Percentiles rank a stretch among this genome's conserved stretches.
These are phyloP conservation scores for Komagataella kurtzmanii DNA, from an alignment of 805 yeast species.

Conservation along the genomic window DNA sequence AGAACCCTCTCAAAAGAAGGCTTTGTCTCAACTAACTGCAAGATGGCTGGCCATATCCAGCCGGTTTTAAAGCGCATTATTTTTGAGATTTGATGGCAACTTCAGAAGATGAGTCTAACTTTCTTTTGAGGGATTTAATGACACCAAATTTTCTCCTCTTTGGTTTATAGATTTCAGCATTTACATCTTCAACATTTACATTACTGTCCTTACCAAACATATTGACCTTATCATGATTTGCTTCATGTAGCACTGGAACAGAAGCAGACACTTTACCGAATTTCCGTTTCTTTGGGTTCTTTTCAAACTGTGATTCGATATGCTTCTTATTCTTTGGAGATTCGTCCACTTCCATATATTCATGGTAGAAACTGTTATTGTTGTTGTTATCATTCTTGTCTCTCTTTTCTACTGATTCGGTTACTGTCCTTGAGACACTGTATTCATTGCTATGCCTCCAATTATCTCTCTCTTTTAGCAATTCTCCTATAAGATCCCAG, in stretches of 20 bases:
- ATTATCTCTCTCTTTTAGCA: not conserved
- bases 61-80: not conserved
- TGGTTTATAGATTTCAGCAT: not conserved
- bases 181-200: constrained; percentile 2
- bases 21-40: constrained; percentile 10
- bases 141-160: not conserved
- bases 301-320: not conserved
- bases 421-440: not conserved
- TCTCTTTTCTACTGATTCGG: not conserved
- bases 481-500: not conserved
- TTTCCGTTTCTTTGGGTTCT: not conserved
- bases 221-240: not conserved
- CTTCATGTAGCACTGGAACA: not conserved
- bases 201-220: not conserved
- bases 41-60: not conserved
- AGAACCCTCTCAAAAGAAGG: constrained; percentile 14
- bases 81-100: constrained; percentile 5
- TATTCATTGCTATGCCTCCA: constrained; percentile 2
- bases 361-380: not conserved
- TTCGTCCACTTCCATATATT: not conserved
- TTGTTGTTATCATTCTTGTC: not conserved
- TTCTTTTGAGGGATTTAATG: not conserved
- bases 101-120: constrained; percentile 20
- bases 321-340: constrained; percentile 1
- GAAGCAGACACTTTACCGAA: not conserved